Evolutionary conservation across 495 filamentous ascomycete species (phyloP), one percentile per base, ranked within the genome.

Genomic region (Aspergillus steynii): DNA sequence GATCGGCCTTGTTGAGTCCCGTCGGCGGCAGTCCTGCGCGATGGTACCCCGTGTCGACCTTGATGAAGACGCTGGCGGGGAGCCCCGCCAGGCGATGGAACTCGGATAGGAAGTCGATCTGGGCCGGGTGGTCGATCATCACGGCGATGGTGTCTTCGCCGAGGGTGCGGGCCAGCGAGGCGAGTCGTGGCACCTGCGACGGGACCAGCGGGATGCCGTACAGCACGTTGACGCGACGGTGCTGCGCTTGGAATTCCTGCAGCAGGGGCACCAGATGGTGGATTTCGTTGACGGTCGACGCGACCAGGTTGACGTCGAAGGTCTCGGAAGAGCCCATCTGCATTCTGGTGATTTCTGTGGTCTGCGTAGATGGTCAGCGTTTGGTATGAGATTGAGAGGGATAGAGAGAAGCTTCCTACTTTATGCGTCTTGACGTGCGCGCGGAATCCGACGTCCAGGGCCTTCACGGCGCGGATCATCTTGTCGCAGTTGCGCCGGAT

Each of bases 241-340:
- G 82, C 10, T 71, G 60, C 1, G 60, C 55, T 60, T 85, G 75
- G 65, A 85, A 84, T 45, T 87, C 80, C n/a, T 82, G 71, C 0
- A 92, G 72, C 12, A 88, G 77, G 0, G 86, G 87, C 15, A 84
- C 42, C 10, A 94, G 74, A 58, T 83, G 80, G 68, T 96, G 92
- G 15, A 87, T 86, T 68, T 96, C 93, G 15, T 83, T 73, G 20
- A 94, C 55, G 15, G 92, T 96, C 0, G 91, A 96, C n/a, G 88
- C 85, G 27, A 94, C 80, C 56, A 96, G 74, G 28, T 88, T 87
- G 31, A 86, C 86, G 0, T 79, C 78, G 25, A 65, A 61, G 42
- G 60, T 67, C 28, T 72, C 69, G 29, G 31, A 1, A 3, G 9
- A 12, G 37, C 88, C 87, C 37, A 94, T 84, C 82, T 96, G 92